Percentiles rank a stretch among this genome's conserved stretches.
Conservation (phyloP, 805 yeast genomes). For the Lachancea sp. region DNA sequence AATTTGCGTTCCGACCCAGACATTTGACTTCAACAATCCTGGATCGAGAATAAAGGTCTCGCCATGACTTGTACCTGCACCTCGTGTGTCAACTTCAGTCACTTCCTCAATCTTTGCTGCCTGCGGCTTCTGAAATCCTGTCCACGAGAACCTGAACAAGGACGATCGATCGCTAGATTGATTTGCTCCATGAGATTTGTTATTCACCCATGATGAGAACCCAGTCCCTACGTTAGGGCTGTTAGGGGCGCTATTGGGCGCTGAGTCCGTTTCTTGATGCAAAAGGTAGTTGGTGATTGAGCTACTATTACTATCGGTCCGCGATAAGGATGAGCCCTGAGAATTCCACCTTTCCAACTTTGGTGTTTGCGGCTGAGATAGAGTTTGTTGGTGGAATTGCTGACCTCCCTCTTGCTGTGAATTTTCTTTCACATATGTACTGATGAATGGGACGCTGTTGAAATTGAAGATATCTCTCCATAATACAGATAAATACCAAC, state of each 20-base stretch:
- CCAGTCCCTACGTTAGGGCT: constrained; percentile 51
- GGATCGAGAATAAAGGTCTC: constrained; percentile 25
- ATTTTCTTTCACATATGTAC: constrained; percentile 1
- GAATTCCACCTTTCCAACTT: constrained; percentile 28
- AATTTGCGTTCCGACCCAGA: constrained; percentile 48
- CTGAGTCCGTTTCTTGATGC: constrained; percentile 38
- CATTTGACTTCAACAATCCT: constrained; percentile 36
- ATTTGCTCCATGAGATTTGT: constrained; percentile 57
- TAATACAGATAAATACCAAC: constrained; percentile 22
- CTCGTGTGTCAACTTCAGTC: constrained; percentile 11
- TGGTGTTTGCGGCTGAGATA: constrained; percentile 18
- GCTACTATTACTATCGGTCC: constrained; percentile 26
- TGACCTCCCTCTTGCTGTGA: constrained; percentile 2
- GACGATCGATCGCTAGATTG: constrained; percentile 45
- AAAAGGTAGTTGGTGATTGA: constrained; percentile 12
- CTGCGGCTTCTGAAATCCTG: constrained; percentile 25
- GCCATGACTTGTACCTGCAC: not conserved
- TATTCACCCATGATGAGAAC: constrained; percentile 41
- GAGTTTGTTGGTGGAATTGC: constrained; percentile 6
- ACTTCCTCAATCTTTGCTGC: constrained; percentile 14
- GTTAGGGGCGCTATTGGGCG: constrained; percentile 53
- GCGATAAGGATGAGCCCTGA: constrained; percentile 22
- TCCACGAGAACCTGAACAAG: constrained; percentile 40
- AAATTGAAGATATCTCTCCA: constrained; percentile 28
- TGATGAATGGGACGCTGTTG: constrained; percentile 9